Percentiles rank a stretch among this genome's conserved stretches.
These are phyloP conservation scores for Nakazawaea ernobii DNA, from an alignment of 805 yeast genomes.

Conservation along the genomic window DNA sequence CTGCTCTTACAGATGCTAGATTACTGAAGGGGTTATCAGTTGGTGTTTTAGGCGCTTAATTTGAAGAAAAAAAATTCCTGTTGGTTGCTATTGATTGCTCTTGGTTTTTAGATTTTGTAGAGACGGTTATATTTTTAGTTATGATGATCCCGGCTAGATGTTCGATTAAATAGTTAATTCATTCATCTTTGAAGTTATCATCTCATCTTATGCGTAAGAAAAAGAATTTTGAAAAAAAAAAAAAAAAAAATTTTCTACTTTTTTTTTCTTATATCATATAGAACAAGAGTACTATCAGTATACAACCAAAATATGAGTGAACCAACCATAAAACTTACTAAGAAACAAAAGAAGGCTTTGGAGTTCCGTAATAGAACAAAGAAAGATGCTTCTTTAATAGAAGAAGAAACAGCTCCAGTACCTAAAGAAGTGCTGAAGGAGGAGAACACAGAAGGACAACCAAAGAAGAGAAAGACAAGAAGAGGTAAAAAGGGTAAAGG, in stretches of 20 bases:
- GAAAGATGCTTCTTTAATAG: conserved; percentile 29
- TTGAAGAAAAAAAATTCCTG: background rate
- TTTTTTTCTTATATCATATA: background rate
- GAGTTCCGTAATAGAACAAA: conserved; percentile 43
- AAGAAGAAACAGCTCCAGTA: conserved; percentile 24
- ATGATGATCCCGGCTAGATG: too few relatives aligned
- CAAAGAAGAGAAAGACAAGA: conserved; percentile 70
- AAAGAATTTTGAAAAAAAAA: background rate
- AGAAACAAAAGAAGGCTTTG: conserved; percentile 60
- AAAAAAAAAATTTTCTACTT: background rate
- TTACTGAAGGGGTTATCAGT: conserved; percentile 63
- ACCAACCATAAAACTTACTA: conserved; percentile 43
- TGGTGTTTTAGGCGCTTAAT: conserved; percentile 31
- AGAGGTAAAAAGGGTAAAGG: conserved; percentile 72
- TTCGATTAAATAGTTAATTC: too few relatives aligned
- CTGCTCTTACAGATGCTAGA: conserved; percentile 87
- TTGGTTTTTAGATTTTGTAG: background rate
- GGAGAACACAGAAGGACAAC: conserved; percentile 17
- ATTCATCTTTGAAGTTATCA: background rate
- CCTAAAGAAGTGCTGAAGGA: conserved; percentile 23
- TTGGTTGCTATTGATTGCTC: background rate
- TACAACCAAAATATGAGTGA: background rate
- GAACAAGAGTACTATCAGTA: background rate
- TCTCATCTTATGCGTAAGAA: background rate
- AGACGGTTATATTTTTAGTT: too few relatives aligned